These are phyloP conservation scores for Rutidosis leptorrhynchoides DNA, from an alignment of 129 eudicot species.

Conservation along the genomic window DNA sequence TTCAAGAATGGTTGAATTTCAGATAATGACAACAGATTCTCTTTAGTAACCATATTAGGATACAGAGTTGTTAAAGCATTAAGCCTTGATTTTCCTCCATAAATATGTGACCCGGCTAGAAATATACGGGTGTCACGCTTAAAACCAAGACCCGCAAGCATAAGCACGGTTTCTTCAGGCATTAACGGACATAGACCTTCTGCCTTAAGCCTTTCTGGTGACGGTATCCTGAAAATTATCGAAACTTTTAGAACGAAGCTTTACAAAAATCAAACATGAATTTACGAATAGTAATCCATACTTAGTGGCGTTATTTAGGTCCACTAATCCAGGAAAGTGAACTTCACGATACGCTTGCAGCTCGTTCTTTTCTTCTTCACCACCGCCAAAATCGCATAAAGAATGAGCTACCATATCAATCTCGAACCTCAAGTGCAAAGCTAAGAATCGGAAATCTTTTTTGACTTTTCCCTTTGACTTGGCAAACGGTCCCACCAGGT, in stretches of 20 bases:
- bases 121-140: constrained; percentile 73
- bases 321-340: constrained; percentile 79
- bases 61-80: constrained; percentile 67
- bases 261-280: background rate
- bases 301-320: constrained; percentile 57
- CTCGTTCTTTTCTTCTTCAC: constrained; percentile 83
- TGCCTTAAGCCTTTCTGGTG: constrained; percentile 60
- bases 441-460: constrained; percentile 66
- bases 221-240: constrained; percentile 54
- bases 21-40: constrained; percentile 70
- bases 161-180: constrained; percentile 98
- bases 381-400: constrained; percentile 93
- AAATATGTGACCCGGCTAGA: constrained; percentile 92
- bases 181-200: constrained; percentile 93
- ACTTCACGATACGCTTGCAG: constrained; percentile 78
- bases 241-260: background rate
- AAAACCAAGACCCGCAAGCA: constrained; percentile 98
- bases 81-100: constrained; percentile 86
- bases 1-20: constrained; percentile 83
- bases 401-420: constrained; percentile 99
- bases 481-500: constrained; percentile 81
- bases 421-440: constrained; percentile 94
- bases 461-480: constrained; percentile 46
- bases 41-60: constrained; percentile 91
- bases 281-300: constrained; percentile 36